These are phyloP conservation scores for Rhododendron vialii DNA, from an alignment of 148 eudicot species.

Conservation along the genomic window DNA sequence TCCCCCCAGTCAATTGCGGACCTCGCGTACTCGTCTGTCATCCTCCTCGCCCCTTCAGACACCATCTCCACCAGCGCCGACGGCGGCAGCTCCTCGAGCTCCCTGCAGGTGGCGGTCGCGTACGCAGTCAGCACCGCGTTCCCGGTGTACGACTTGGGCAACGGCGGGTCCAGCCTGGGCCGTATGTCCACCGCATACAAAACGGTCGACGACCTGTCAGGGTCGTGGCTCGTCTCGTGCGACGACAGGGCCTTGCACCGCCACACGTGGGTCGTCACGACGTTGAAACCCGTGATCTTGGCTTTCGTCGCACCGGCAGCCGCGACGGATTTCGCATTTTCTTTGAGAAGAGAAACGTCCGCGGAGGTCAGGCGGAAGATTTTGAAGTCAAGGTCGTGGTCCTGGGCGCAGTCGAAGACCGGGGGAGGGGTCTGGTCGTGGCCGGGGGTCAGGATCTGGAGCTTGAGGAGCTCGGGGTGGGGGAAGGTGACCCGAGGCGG, in stretches of 20 bases:
- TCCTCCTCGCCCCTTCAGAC: slow-evolving; percentile 53
- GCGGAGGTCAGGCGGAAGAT: slow-evolving; percentile 45
- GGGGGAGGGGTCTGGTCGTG: slow-evolving; percentile 12
- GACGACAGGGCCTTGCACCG: slow-evolving; percentile 76
- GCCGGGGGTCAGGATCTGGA: slow-evolving; percentile 29
- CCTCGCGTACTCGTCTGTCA: slow-evolving; percentile 71
- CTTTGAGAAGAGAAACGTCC: slow-evolving; percentile 49
- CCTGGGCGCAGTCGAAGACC: slow-evolving; percentile 40
- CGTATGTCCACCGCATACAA: slow-evolving; percentile 72
- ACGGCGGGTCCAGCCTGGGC: slow-evolving; percentile 48
- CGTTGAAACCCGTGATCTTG: slow-evolving; percentile 67
- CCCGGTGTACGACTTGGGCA: slow-evolving; percentile 56
- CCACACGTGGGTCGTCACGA: slow-evolving; percentile 72
- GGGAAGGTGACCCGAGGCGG: slow-evolving; percentile 81
- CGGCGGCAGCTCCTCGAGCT: slow-evolving; percentile 48
- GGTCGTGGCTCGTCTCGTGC: not conserved
- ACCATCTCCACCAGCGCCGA: slow-evolving; percentile 53
- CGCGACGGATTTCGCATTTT: slow-evolving; percentile 26
- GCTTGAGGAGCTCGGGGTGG: slow-evolving; percentile 67
- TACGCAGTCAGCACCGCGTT: slow-evolving; percentile 85
- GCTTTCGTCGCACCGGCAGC: not conserved
- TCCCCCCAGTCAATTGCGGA: slow-evolving; percentile 91
- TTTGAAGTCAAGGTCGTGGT: slow-evolving; percentile 53
- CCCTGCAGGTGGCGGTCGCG: slow-evolving; percentile 48
- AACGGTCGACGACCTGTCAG: slow-evolving; percentile 42